A percentile compares a stretch with the other conserved stretches of the same genome.
Evolutionary conservation across 1,284 basidiomycete species (phyloP).

Genomic region (Rhodotorula glutinis): DNA sequence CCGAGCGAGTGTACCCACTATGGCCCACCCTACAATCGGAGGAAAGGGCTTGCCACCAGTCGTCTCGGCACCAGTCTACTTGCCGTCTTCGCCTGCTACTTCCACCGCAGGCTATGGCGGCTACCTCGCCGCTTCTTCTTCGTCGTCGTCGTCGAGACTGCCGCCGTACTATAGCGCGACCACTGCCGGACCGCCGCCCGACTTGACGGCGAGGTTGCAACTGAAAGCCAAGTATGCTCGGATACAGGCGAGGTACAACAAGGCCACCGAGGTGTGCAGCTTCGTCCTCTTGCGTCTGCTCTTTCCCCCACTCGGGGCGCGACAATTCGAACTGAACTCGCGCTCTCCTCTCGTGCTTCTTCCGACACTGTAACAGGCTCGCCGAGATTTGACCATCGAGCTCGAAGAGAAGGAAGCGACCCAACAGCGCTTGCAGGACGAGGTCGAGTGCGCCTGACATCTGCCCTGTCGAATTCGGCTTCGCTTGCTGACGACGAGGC

Average conservation of each 20-base stretch:
- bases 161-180: not conserved
- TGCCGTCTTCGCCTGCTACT: not conserved
- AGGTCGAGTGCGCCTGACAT: conserved; percentile 29
- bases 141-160: not conserved
- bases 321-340: too few relatives aligned
- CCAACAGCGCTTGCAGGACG: conserved; percentile 34
- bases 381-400: conserved; percentile 35
- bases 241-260: conserved; percentile 20
- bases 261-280: conserved; percentile 15
- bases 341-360: too few relatives aligned
- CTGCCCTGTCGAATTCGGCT: not conserved
- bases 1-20: too few relatives aligned
- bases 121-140: not conserved
- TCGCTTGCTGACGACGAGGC: too few relatives aligned
- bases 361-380: conserved; percentile 17
- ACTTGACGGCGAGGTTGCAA: conserved; percentile 28
- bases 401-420: conserved; percentile 37
- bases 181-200: conserved; percentile 18
- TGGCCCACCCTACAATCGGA: conserved; percentile 4
- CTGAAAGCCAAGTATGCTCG: conserved; percentile 32
- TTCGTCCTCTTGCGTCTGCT: not conserved
- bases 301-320: too few relatives aligned
- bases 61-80: conserved; percentile 7
- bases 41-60: conserved; percentile 7
- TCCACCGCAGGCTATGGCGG: not conserved